phyloP scores from a whole-genome alignment of 306 rosid species.

The Cajanus cajan region DNA sequence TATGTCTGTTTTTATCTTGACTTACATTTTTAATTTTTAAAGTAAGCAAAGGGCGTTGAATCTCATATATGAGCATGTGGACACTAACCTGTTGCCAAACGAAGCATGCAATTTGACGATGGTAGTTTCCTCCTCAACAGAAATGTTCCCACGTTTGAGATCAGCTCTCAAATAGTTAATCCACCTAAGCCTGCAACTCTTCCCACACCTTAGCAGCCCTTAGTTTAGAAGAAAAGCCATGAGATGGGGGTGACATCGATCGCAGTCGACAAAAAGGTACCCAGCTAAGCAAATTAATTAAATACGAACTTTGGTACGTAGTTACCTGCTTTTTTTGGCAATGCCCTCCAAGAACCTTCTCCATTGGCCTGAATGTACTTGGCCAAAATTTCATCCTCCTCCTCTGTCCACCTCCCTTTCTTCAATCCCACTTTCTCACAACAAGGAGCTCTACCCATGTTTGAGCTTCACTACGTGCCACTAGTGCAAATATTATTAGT shows the following conservation, averaged over 20 bases:
- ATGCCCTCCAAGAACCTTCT: constrained; percentile 88
- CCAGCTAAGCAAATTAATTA: not conserved
- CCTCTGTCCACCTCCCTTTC: constrained; percentile 78
- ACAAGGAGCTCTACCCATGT: constrained; percentile 89
- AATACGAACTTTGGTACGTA: not conserved
- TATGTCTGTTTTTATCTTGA: not conserved
- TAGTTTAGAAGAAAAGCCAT: not conserved
- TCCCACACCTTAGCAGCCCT: constrained; percentile 81
- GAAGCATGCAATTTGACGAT: constrained; percentile 65
- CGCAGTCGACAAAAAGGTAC: not conserved
- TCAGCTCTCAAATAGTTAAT: constrained; percentile 70
- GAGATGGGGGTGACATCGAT: too few relatives aligned
- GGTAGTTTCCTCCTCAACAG: constrained; percentile 57
- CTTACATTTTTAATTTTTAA: not conserved
- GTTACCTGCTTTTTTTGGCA: constrained; percentile 83
- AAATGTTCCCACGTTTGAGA: constrained; percentile 68
- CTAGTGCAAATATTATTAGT: not conserved
- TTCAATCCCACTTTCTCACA: constrained; percentile 85
- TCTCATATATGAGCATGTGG: not conserved
- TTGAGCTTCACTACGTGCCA: not conserved
- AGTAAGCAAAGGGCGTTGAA: not conserved
- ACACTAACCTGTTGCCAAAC: constrained; percentile 65
- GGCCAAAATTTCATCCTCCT: constrained; percentile 67
- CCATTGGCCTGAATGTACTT: constrained; percentile 66
- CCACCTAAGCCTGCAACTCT: constrained; percentile 89